These are phyloP conservation scores for Forsythia suspensa DNA, from an alignment of 257 asterid genomes.

Conservation along the genomic window DNA sequence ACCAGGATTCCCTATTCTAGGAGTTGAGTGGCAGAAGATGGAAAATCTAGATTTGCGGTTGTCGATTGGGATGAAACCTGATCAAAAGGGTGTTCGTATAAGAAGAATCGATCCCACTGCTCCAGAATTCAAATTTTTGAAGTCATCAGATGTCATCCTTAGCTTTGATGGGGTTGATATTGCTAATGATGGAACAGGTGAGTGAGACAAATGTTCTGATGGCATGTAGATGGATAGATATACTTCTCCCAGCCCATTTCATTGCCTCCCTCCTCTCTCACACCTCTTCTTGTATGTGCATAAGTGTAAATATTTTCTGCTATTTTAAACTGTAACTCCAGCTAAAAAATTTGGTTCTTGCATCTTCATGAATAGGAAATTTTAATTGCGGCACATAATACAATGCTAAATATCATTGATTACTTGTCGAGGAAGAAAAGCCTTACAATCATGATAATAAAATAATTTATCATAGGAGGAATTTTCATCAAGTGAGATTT, in stretches of 20 bases:
- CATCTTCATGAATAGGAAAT: not conserved
- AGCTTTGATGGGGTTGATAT: constrained; percentile 83
- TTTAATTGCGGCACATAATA: constrained; percentile 1
- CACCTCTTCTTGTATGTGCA: not conserved
- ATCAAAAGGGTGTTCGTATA: constrained; percentile 95
- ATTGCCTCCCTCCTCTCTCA: not conserved
- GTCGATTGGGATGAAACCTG: constrained; percentile 83
- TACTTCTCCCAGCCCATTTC: not conserved
- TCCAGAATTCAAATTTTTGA: constrained; percentile 69
- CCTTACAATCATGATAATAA: not conserved
- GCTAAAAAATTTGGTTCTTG: not conserved
- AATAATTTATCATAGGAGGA: not conserved
- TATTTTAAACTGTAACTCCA: constrained; percentile 6
- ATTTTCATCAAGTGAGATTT: constrained; percentile 5
- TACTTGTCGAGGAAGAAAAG: not conserved
- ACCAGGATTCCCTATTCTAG: constrained; percentile 86
- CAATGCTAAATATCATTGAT: not conserved
- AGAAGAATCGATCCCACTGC: constrained; percentile 88
- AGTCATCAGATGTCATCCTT: constrained; percentile 87
- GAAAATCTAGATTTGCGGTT: constrained; percentile 93
- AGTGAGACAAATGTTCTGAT: constrained; percentile 17
- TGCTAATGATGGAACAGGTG: constrained; percentile 98
- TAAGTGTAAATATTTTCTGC: constrained; percentile 1
- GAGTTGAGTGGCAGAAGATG: constrained; percentile 98
- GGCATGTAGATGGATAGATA: not conserved